Percentiles rank a stretch among this genome's conserved stretches.
These are phyloP conservation scores for Xerocomus spinulosus DNA, from an alignment of 768 basidiomycete genomes.

Conservation along the genomic window DNA sequence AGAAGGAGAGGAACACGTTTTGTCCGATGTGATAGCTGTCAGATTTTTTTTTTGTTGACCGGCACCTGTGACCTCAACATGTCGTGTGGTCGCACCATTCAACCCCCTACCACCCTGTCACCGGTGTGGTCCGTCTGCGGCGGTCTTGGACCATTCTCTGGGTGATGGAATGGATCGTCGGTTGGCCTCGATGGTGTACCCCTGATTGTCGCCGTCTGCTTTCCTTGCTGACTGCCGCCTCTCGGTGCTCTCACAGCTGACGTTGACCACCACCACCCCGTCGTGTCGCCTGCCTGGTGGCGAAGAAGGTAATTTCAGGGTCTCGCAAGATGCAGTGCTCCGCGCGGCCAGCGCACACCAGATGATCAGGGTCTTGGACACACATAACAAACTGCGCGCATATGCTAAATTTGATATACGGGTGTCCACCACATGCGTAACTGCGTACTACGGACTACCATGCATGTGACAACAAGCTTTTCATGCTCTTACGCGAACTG, in stretches of 20 bases:
- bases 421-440: constrained; percentile 10
- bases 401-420: constrained; percentile 28
- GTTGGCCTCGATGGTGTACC: neutral
- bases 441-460: constrained; percentile 13
- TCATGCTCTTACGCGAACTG: constrained; percentile 7
- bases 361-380: constrained; percentile 17
- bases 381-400: constrained; percentile 15
- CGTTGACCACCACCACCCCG: neutral
- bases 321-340: constrained; percentile 17
- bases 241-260: neutral
- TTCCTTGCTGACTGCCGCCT: neutral
- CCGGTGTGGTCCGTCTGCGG: neutral
- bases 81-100: constrained; percentile 2
- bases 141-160: neutral
- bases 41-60: constrained; percentile 5
- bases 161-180: neutral
- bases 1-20: constrained; percentile 14
- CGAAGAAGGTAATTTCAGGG: constrained; percentile 19
- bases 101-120: neutral
- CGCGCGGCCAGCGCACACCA: constrained; percentile 23
- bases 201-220: constrained; percentile 13
- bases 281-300: constrained; percentile 6
- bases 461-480: constrained; percentile 13
- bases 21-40: constrained; percentile 15
- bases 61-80: constrained; percentile 5